Base-by-base conservation (phyloP, 2,329 filamentous ascomycete genomes). In the Herpomyces periplanetae region DNA sequence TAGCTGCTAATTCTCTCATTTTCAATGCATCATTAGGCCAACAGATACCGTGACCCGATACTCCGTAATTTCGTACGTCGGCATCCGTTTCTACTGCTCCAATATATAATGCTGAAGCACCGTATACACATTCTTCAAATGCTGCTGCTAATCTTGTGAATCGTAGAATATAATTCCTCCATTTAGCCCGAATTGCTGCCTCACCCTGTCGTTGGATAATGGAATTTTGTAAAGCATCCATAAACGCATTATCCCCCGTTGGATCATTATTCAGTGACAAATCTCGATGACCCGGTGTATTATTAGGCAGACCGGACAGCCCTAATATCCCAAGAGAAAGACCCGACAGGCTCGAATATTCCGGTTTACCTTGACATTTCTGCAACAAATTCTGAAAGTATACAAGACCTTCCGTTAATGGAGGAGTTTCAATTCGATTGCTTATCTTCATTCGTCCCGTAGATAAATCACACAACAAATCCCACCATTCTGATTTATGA, bases 401-500 rank as follows among this genome's bases (percentile, higher is more conserved):
- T 2, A 60, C 35, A 5, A 80, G 47, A 0, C 75, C 75, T 30
- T 96, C 80, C 1, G 71, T 88, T 3, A 64, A 39, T 1, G 61
- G 54, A 0, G 71, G 64, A 10, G 52, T 40, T 25, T 91, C 75
- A 27, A 91, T 73, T 29, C 59, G 61, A 34, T 53, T 68, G 31
- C 68, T 85, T 31, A 96, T 91, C 39, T 80, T 85, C 46, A 96
- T 71, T 16, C 73, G 59, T 5, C 80, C 80, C 2, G 61, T 75
- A 0, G 73, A 64, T 16, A 96, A 45, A 37, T 96, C 80, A 37
- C 80, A 96, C 6, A 96, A 48, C 5, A 96, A 42, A 38, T 96
- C 80, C 80, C 80, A 96, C 80, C 80, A 96, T 34, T 88, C 73
- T 0, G 65, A 66, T 31, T 91, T 75, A 31, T 71, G 57, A 25